Evolutionary conservation across 495 filamentous ascomycete species (phyloP).

Genomic region (Hyaloscypha bicolor): DNA sequence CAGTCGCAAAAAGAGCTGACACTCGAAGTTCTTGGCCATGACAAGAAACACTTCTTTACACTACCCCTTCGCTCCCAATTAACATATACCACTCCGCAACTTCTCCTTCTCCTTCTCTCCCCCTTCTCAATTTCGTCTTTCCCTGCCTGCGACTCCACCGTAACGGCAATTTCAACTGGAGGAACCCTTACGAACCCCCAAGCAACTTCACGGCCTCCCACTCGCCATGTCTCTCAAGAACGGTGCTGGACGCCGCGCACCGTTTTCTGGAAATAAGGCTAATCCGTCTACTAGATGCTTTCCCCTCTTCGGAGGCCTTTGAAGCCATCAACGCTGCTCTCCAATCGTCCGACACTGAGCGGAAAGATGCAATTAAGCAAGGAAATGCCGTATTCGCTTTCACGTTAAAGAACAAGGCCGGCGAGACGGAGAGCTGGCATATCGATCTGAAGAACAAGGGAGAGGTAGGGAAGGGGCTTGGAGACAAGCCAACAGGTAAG

Average conservation of each 20-base stretch:
- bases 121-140: background rate
- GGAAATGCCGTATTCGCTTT: constrained; percentile 89
- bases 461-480: constrained; percentile 73
- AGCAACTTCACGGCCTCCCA: background rate
- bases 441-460: constrained; percentile 94
- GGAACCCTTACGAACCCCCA: background rate
- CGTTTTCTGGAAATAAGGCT: constrained; percentile 16
- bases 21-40: background rate
- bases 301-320: constrained; percentile 90
- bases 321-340: constrained; percentile 83
- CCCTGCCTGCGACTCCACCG: background rate
- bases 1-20: background rate
- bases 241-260: constrained; percentile 47
- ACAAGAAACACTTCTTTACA: background rate
- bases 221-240: constrained; percentile 77
- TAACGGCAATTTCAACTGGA: background rate
- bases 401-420: constrained; percentile 82
- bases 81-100: background rate
- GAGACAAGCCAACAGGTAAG: constrained; percentile 81
- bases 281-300: constrained; percentile 61
- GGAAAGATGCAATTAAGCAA: constrained; percentile 84
- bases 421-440: constrained; percentile 82
- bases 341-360: constrained; percentile 66
- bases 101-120: background rate
- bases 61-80: background rate